A percentile compares a stretch with the other conserved stretches of the same genome.
These are phyloP conservation scores for Quercus bicolor DNA, from an alignment of 306 rosid genomes.

Conservation along the genomic window DNA sequence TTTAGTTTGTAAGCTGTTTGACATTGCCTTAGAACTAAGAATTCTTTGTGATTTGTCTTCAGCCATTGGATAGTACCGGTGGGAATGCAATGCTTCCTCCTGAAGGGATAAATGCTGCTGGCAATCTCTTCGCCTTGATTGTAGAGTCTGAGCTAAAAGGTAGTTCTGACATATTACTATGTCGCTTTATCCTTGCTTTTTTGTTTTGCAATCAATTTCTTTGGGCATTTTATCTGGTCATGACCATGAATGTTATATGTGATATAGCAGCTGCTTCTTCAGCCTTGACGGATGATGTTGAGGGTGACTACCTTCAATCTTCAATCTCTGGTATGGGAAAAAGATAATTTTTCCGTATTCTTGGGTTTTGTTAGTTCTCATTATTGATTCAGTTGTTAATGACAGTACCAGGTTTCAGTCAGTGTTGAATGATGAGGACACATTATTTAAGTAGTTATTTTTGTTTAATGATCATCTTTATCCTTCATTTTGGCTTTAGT, in stretches of 20 bases:
- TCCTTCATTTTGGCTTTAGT: conserved; percentile 6
- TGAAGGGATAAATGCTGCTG: conserved; percentile 76
- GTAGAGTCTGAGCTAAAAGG: conserved; percentile 85
- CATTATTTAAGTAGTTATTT: neutral
- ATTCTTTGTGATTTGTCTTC: conserved; percentile 27
- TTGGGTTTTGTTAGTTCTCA: neutral
- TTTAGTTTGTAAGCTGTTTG: conserved; percentile 1
- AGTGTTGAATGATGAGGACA: neutral
- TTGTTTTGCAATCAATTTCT: conserved; percentile 21
- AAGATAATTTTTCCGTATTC: conserved; percentile 15
- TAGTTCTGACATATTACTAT: conserved; percentile 25
- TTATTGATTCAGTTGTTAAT: neutral
- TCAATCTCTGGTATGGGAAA: conserved; percentile 72
- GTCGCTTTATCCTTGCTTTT: conserved; percentile 10
- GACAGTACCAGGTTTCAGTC: neutral
- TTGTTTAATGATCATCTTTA: neutral
- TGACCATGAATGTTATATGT: conserved; percentile 22
- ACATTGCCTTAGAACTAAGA: conserved; percentile 18
- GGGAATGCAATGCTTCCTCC: conserved; percentile 63
- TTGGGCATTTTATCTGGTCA: conserved; percentile 6
- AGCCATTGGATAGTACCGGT: conserved; percentile 62
- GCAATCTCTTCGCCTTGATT: conserved; percentile 70
- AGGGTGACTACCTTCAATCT: conserved; percentile 67
- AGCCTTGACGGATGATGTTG: conserved; percentile 67
- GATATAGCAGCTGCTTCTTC: conserved; percentile 74